Evolutionary conservation across 2,329 filamentous ascomycete species (phyloP).

Genomic region (Passalora sequoiae): DNA sequence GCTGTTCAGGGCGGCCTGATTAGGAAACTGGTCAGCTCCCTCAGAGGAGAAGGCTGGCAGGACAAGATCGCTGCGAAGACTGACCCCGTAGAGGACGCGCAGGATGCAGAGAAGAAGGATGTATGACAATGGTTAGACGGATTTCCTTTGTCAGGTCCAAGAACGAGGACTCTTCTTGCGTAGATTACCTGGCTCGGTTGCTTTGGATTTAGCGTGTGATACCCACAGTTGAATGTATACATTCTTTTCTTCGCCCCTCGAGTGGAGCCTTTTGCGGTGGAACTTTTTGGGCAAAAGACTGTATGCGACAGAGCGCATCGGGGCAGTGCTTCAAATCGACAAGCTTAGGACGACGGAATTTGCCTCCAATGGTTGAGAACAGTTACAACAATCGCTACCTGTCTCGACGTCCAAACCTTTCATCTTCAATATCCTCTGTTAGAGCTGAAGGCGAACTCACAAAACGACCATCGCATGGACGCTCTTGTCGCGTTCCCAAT

Average conservation of each 20-base stretch:
- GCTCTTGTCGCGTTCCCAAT: too few species aligned
- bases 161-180: not conserved
- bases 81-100: conserved; percentile 5
- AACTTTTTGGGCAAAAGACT: too few species aligned
- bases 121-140: conserved; percentile 1
- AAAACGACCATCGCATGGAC: too few species aligned
- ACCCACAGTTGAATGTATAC: not conserved
- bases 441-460: too few species aligned
- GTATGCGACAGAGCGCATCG: too few species aligned
- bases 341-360: too few species aligned
- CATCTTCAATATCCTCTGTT: too few species aligned
- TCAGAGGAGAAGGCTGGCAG: conserved; percentile 69
- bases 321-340: too few species aligned
- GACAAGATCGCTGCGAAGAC: conserved; percentile 50
- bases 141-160: not conserved
- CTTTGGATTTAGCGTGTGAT: not conserved
- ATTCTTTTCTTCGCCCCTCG: not conserved
- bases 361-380: too few species aligned
- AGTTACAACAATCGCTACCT: too few species aligned
- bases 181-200: not conserved
- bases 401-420: too few species aligned
- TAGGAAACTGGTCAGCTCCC: conserved; percentile 67
- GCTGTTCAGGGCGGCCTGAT: conserved; percentile 63
- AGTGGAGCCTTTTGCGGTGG: not conserved
- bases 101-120: conserved; percentile 23